phyloP scores from a whole-genome alignment of 1,284 basidiomycete genomes.

The Jaminaea rosea region DNA sequence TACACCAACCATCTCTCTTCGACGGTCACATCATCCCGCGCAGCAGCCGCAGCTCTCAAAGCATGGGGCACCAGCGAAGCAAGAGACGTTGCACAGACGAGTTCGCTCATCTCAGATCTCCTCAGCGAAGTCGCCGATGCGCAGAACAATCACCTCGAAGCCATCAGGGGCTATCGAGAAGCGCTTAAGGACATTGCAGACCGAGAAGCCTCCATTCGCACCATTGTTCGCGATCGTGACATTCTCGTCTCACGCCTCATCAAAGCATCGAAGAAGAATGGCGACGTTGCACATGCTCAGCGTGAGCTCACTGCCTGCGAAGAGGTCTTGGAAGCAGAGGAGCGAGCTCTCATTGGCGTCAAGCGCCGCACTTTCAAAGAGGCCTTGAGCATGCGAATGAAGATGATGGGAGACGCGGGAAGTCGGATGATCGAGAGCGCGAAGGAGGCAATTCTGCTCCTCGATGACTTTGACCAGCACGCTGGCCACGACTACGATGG shows the following conservation, averaged over 20 bases:
- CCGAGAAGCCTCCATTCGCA: constrained; percentile 47
- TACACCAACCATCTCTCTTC: constrained; percentile 36
- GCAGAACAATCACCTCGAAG: constrained; percentile 46
- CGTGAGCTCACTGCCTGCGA: constrained; percentile 49
- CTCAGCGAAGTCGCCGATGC: constrained; percentile 43
- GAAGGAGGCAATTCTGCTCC: constrained; percentile 43
- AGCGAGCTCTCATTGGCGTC: constrained; percentile 45
- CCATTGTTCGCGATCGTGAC: constrained; percentile 49
- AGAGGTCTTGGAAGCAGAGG: constrained; percentile 46
- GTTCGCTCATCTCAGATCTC: constrained; percentile 44
- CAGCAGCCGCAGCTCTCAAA: constrained; percentile 45
- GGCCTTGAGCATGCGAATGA: constrained; percentile 48
- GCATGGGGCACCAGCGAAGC: constrained; percentile 49
- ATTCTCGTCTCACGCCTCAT: constrained; percentile 49
- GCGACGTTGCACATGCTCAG: constrained; percentile 46
- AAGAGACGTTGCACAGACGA: constrained; percentile 42
- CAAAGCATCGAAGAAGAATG: constrained; percentile 46
- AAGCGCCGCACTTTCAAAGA: constrained; percentile 50
- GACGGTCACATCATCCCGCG: constrained; percentile 19
- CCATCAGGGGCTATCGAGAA: constrained; percentile 47
- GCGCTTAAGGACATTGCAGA: constrained; percentile 49
- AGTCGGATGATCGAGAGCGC: constrained; percentile 47
- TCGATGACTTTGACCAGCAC: constrained; percentile 45
- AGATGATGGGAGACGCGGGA: constrained; percentile 48
- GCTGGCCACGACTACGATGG: constrained; percentile 13